Base-by-base conservation (phyloP, 108 stramenopile species). In the Epipyxis sp. region DNA sequence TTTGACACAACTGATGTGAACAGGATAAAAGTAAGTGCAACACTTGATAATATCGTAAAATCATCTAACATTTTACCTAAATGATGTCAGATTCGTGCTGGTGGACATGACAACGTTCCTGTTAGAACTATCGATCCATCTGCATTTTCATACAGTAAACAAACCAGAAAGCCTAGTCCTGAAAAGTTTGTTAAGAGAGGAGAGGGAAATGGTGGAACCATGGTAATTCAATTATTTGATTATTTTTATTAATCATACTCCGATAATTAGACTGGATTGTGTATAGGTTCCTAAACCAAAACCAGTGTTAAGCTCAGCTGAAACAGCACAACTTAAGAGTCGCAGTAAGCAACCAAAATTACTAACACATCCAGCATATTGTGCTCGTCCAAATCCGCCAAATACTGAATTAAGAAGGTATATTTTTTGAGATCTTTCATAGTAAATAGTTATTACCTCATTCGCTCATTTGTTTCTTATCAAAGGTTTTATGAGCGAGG, bases 361-460 rank as follows among this genome's bases (percentile, higher is more conserved):
- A 67, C 42, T 79, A 25, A 86, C 84, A 69, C 90, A 86, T 81
- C 83, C 84, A 44, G 92, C 92, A 29, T 91, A 89, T 59, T 69
- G 86, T 50, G 86, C 83, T 65, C 87, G 92, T n/a, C 87, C 91
- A 40, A 93, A 93, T 74, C 92, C 92, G 0, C 92, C 92, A 35
- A 93, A 92, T 80, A 91, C 93, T 6, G 91, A 91, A 79, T 89
- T 92, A 61, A 89, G 92, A 39, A 85, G 72, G 41, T 44, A 45
- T 6, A 32, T 3, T 74, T 44, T 74, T 10, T 3, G 10, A 10
- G 13, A 6, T 6, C 10, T 32, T 20, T 44, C 16, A 57, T 74
- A n/a, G n/a, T n/a, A n/a, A n/a, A n/a, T n/a, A n/a, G n/a, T n/a
- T n/a, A n/a, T n/a, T n/a, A n/a, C n/a, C 10, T 37, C 34, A 65